Base-by-base conservation (phyloP, 1,139 yeast species). In the Hyphopichia khmerensis region DNA sequence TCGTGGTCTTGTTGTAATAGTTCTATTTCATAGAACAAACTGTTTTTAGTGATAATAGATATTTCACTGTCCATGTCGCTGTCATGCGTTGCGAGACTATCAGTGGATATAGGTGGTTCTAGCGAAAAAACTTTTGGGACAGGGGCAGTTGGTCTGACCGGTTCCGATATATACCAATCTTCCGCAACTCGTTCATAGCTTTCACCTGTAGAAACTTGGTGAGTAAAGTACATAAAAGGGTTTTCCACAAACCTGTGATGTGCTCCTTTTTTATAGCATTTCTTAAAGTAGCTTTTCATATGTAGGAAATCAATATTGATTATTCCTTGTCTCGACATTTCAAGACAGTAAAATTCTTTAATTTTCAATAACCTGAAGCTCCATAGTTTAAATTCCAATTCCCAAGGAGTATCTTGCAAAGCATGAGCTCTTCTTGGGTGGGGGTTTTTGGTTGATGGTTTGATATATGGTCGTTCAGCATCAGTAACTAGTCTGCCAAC, bases 381-480 rank as follows among this genome's bases (percentile, higher is more conserved):
- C 40, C 40, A 38, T 13, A 38, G 23, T 13, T 32, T 24, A 19
- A 23, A 15, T 24, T 38, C 40, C 3, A 38, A 17, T 14, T 15
- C 31, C 27, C 21, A 24, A 6, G 40, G 40, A 1, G 32, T 6
- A 3, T 26, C 18, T 8, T 33, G 26, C 10, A 14, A n/a, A 8
- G 39, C 10, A 35, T n/a, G 13, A 9, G 29, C 29, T 11, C 29
- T 26, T 7, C 4, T 7, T 3, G 29, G 4, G 13, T 26, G 5
- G 5, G 19, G 13, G 18, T 30, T n/a, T 14, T 14, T 30, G 8
- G 18, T 7, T 27, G 33, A 30, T 4, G 16, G 17, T 4, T 30
- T 15, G n/a, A 5, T 33, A 13, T 14, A 14, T 3, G 27, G 18
- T 9, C 29, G 19, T 15, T 11, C 15, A 4, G 29, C 4, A 19